Evolutionary conservation across 2,329 filamentous ascomycete genomes (phyloP).

Genomic region (Beauveria sp.): DNA sequence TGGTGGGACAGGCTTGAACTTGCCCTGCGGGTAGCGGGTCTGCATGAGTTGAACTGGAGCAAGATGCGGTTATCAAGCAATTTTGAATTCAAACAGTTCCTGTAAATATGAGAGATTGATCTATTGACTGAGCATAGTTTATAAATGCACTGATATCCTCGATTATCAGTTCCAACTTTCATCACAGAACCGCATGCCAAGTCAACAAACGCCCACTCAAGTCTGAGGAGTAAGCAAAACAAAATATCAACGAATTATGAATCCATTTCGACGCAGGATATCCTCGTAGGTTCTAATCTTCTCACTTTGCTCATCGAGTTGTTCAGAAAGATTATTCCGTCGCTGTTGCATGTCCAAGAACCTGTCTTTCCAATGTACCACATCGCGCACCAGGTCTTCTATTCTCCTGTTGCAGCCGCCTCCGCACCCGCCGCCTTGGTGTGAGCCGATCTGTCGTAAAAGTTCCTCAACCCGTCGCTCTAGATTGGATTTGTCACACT

Average conservation of each 20-base stretch:
- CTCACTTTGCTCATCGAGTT: slow-evolving; percentile 23
- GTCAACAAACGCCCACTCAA: not conserved
- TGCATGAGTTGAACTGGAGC: no score
- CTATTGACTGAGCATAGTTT: no score
- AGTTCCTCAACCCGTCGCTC: slow-evolving; percentile 26
- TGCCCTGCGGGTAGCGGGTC: not conserved
- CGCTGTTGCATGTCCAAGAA: slow-evolving; percentile 23
- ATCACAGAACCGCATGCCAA: not conserved
- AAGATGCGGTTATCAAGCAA: no score
- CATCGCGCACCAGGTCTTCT: slow-evolving; percentile 24
- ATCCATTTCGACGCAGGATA: slow-evolving; percentile 23
- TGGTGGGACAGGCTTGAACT: not conserved
- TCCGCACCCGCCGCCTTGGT: slow-evolving; percentile 13
- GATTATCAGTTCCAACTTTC: not conserved
- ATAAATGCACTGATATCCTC: no score
- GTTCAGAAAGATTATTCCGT: slow-evolving; percentile 22
- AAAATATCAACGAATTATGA: slow-evolving; percentile 17
- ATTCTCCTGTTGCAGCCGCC: slow-evolving; percentile 24
- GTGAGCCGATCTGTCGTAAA: slow-evolving; percentile 20
- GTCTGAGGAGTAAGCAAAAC: not conserved
- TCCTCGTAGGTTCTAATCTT: slow-evolving; percentile 29
- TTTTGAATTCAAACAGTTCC: no score
- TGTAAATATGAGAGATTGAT: no score
- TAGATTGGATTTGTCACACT: slow-evolving; percentile 29
- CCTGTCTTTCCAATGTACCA: slow-evolving; percentile 28